A percentile compares a stretch with the other conserved stretches of the same genome.
phyloP scores from a whole-genome alignment of 306 rosid species.

The Arachis stenosperma region DNA sequence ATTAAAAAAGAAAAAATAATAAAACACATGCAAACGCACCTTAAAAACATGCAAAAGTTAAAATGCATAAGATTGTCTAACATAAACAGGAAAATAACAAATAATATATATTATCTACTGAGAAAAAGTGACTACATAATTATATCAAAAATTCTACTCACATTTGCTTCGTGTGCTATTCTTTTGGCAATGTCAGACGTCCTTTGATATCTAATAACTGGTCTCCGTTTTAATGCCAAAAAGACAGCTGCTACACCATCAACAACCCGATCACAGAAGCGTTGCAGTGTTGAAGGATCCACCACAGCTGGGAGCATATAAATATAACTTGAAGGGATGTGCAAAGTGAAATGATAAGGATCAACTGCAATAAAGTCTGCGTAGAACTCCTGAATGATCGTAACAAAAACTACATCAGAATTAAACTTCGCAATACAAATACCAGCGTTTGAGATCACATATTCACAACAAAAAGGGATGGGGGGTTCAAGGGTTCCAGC shows the following conservation, averaged over 20 bases:
- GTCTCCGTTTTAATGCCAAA: constrained; percentile 86
- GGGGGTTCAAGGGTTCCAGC: constrained; percentile 4
- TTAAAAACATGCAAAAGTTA: not conserved
- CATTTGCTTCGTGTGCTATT: constrained; percentile 87
- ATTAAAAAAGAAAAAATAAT: constrained; percentile 22
- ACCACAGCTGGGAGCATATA: constrained; percentile 95
- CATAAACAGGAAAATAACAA: no score
- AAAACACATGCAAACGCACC: constrained; percentile 12
- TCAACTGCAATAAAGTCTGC: constrained; percentile 85
- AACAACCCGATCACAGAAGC: constrained; percentile 75
- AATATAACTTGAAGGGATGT: constrained; percentile 68
- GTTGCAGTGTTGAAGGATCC: constrained; percentile 73
- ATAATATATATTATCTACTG: not conserved
- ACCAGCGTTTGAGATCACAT: constrained; percentile 32
- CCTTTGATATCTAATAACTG: constrained; percentile 88
- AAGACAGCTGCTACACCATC: constrained; percentile 90
- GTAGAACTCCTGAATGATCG: constrained; percentile 82
- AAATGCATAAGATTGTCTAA: not conserved
- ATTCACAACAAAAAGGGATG: constrained; percentile 27
- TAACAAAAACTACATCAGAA: constrained; percentile 41
- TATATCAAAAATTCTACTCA: constrained; percentile 41
- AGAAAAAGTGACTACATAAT: constrained; percentile 21
- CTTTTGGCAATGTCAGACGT: constrained; percentile 89
- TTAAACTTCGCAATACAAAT: constrained; percentile 32
- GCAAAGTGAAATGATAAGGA: constrained; percentile 87